These are phyloP conservation scores for Rhodotorula babjevae DNA, from an alignment of 768 basidiomycete species.

Conservation along the genomic window DNA sequence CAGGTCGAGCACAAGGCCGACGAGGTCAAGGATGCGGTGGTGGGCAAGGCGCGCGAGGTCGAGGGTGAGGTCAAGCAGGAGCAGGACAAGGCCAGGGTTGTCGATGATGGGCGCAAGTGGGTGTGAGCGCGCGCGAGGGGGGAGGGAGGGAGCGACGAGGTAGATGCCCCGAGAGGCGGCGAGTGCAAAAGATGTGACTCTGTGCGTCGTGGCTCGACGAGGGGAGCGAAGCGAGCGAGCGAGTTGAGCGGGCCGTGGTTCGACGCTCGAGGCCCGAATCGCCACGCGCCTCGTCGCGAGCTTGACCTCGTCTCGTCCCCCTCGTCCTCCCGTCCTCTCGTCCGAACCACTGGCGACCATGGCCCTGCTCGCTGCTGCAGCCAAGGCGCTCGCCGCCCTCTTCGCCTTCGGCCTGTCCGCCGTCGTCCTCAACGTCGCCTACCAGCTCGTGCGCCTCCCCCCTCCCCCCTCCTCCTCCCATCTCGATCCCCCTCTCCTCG, in stretches of 20 bases:
- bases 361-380: background rate
- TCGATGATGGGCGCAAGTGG: slow-evolving; percentile 33
- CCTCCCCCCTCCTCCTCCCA: too few species aligned
- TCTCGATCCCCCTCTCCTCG: background rate
- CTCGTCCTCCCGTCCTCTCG: background rate
- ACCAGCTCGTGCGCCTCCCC: slow-evolving; percentile 29
- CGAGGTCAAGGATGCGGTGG: slow-evolving; percentile 8
- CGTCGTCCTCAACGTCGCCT: slow-evolving; percentile 31
- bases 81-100: slow-evolving; percentile 15
- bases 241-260: too few species aligned
- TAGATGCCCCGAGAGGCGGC: too few species aligned
- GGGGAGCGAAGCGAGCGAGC: too few species aligned
- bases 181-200: too few species aligned
- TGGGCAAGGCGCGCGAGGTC: background rate
- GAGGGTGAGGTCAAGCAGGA: slow-evolving; percentile 22
- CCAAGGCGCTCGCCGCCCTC: background rate
- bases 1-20: slow-evolving; percentile 17
- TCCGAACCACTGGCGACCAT: background rate
- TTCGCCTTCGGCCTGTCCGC: background rate
- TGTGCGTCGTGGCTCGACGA: too few species aligned
- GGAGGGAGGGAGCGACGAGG: background rate
- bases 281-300: too few species aligned
- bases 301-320: background rate
- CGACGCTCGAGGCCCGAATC: too few species aligned
- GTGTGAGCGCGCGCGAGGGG: slow-evolving; percentile 9